Percentiles rank a stretch among this genome's conserved stretches.
phyloP scores from a whole-genome alignment of 495 filamentous ascomycete species.

The Hyaloscypha variabilis region DNA sequence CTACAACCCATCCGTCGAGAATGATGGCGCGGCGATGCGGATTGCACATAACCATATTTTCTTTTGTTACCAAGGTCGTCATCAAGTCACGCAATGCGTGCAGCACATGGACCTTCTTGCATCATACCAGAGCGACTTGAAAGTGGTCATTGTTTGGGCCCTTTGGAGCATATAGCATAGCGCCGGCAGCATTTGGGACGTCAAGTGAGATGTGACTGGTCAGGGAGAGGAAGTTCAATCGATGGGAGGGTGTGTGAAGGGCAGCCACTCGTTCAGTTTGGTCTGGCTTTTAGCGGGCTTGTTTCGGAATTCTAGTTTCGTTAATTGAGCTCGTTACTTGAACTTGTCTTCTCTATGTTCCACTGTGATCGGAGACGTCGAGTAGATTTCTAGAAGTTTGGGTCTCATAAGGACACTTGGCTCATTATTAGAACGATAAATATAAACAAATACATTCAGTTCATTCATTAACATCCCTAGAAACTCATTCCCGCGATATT shows the following conservation, averaged over 20 bases:
- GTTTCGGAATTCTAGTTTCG: not conserved
- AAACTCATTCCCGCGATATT: not conserved
- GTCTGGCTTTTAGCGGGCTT: not conserved
- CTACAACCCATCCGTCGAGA: slow-evolving; percentile 10
- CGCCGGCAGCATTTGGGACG: slow-evolving; percentile 22
- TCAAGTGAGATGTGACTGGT: slow-evolving; percentile 4
- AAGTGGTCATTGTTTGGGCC: slow-evolving; percentile 24
- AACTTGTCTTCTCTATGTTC: not conserved
- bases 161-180: slow-evolving; percentile 26
- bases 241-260: not conserved
- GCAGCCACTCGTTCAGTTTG: slow-evolving; percentile 9
- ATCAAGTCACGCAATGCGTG: slow-evolving; percentile 13
- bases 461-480: not conserved
- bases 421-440: not conserved
- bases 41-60: slow-evolving; percentile 22
- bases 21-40: slow-evolving; percentile 1
- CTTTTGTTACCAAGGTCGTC: slow-evolving; percentile 17
- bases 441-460: not conserved
- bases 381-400: not conserved
- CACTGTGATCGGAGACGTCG: not conserved
- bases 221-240: not conserved
- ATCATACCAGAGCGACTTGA: slow-evolving; percentile 18
- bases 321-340: not conserved
- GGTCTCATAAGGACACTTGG: not conserved
- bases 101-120: slow-evolving; percentile 12